Percentiles rank a stretch among this genome's conserved stretches.
phyloP scores from a whole-genome alignment of 2,329 filamentous ascomycete species.

The Colletotrichum magnum region DNA sequence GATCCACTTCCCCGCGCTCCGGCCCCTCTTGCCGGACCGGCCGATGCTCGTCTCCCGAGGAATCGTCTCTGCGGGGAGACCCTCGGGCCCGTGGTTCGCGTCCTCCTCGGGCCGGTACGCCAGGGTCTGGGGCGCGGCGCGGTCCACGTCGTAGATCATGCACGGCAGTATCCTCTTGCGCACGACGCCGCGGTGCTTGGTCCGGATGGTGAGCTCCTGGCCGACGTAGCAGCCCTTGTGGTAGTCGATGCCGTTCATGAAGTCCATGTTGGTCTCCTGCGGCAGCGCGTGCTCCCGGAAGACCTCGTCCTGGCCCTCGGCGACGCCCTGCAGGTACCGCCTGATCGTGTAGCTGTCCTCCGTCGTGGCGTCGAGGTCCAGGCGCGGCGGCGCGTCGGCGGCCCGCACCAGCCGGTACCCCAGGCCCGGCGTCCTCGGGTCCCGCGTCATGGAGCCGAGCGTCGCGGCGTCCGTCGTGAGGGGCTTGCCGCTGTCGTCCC shows the following conservation, averaged over 20 bases:
- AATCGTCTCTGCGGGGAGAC: constrained; percentile 53
- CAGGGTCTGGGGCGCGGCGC: constrained; percentile 55
- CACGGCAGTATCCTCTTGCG: constrained; percentile 91
- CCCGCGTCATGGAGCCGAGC: constrained; percentile 57
- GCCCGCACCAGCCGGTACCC: constrained; percentile 64
- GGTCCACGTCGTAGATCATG: constrained; percentile 72
- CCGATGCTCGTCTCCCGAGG: constrained; percentile 65
- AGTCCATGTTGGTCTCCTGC: constrained; percentile 90
- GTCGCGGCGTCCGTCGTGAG: constrained; percentile 23
- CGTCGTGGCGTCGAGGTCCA: constrained; percentile 62
- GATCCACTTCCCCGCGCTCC: constrained; percentile 86
- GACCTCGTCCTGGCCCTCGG: constrained; percentile 89
- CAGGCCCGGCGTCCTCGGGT: constrained; percentile 69
- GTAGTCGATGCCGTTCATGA: constrained; percentile 89
- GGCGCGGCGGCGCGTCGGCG: constrained; percentile 48
- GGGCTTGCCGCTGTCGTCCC: constrained; percentile 66
- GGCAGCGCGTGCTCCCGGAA: constrained; percentile 79
- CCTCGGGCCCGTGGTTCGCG: constrained; percentile 44
- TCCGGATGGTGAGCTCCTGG: constrained; percentile 96
- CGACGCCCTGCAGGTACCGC: constrained; percentile 83
- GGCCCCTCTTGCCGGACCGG: constrained; percentile 69
- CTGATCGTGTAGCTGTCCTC: constrained; percentile 79
- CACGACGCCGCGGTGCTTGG: constrained; percentile 93
- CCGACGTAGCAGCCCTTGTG: constrained; percentile 97
- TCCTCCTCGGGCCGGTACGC: constrained; percentile 59